phyloP scores from a whole-genome alignment of 768 basidiomycete genomes.

The Boletus bicolor region DNA sequence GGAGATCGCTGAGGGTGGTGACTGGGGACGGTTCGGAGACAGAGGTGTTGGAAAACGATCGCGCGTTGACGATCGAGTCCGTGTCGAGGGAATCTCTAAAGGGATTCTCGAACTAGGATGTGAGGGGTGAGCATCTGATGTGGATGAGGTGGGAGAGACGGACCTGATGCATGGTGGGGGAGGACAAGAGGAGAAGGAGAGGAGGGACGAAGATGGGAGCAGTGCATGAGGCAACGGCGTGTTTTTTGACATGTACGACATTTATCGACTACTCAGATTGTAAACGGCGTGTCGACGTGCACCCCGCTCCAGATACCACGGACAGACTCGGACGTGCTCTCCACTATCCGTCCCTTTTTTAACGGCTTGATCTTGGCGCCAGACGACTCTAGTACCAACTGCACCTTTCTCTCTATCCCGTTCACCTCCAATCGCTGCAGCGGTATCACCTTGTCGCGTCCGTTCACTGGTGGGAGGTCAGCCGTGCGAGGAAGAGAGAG shows the following conservation, averaged over 20 bases:
- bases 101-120: not conserved
- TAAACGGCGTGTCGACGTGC: slow-evolving; percentile 71
- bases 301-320: slow-evolving; percentile 91
- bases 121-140: not conserved
- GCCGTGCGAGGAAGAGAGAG: not conserved
- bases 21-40: slow-evolving; percentile 22
- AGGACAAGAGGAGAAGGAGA: not conserved
- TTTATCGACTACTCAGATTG: slow-evolving; percentile 34
- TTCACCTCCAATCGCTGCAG: slow-evolving; percentile 72
- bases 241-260: slow-evolving; percentile 28
- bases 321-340: slow-evolving; percentile 75
- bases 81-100: slow-evolving; percentile 16
- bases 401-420: slow-evolving; percentile 72
- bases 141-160: not conserved
- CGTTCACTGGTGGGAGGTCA: slow-evolving; percentile 59
- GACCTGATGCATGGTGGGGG: not conserved
- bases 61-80: slow-evolving; percentile 26
- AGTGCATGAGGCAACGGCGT: slow-evolving; percentile 31
- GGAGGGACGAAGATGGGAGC: not conserved
- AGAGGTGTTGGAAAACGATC: not conserved
- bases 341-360: slow-evolving; percentile 62
- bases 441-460: slow-evolving; percentile 84
- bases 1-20: slow-evolving; percentile 23
- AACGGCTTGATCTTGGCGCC: slow-evolving; percentile 81
- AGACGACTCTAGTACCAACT: slow-evolving; percentile 82